These are phyloP conservation scores for Hyphopichia fennica DNA, from an alignment of 1,139 yeast species.

Conservation along the genomic window DNA sequence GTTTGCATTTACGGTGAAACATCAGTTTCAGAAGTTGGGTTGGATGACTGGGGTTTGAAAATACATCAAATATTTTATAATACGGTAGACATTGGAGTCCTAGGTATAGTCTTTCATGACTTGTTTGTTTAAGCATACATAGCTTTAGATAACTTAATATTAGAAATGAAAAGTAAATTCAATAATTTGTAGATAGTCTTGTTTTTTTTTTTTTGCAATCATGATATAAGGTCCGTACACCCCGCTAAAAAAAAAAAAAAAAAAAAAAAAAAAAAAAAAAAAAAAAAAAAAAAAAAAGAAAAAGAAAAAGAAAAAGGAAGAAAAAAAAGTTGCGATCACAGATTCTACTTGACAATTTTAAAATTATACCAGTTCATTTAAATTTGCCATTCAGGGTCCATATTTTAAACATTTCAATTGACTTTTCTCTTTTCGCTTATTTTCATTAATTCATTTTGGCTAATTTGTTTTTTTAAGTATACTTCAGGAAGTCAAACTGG, in stretches of 20 bases:
- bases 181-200: too few relatives aligned
- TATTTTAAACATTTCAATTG: too few relatives aligned
- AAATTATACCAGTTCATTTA: not conserved
- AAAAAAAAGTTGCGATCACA: too few relatives aligned
- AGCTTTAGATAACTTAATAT: too few relatives aligned
- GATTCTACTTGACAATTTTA: not conserved
- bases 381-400: not conserved
- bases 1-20: not conserved
- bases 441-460: too few relatives aligned
- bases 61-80: not conserved
- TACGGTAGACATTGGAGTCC: not conserved
- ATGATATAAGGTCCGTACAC: not conserved
- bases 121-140: not conserved
- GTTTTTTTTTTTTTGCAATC: not conserved
- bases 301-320: not conserved
- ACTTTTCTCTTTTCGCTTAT: too few relatives aligned
- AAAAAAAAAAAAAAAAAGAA: not conserved
- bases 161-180: too few relatives aligned
- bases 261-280: not conserved
- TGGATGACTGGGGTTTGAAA: not conserved
- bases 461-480: too few relatives aligned
- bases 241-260: not conserved
- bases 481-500: not conserved
- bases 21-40: not conserved
- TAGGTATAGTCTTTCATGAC: not conserved